Evolutionary conservation across 371 early-diverging fungal genomes (phyloP), one percentile per base, ranked within the genome.

Genomic region (Zopfochytrium polystomum): DNA sequence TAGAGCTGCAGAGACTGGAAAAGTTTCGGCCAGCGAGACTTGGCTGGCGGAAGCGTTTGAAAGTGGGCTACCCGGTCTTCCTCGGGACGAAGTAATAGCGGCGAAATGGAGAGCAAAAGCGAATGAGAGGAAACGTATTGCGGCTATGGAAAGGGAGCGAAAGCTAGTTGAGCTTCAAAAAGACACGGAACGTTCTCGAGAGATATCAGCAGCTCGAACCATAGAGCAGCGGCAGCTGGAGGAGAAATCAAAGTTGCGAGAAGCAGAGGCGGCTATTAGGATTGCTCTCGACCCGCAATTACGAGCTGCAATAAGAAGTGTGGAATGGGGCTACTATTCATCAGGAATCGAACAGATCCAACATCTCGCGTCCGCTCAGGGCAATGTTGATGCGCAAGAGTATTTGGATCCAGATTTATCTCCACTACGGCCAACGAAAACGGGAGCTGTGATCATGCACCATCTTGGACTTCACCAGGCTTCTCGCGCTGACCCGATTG

Each of bases 311-410:
- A 13, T 64, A 6, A 50, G 42, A 23, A 51, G 50, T 38, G 25
- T 64, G 9, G 47, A 52, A 18, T 52, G 51, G 45, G 64, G 64
- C 6, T 58, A 52, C 23, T 58, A 58, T 38, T 58, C 34, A 32
- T 4, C 55, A 13, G 55, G 6, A 23, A 43, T 59, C n/a, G 25
- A 47, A 20, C 48, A 55, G 27, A 20, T 27, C 1, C 29, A 22
- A 27, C 20, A 22, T 9, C 42, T 57, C 18, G 1, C 49, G 22
- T 47, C 18, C 2, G 38, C 31, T 59, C n/a, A 3, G 6, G 64
- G 58, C 20, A 33, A 64, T 49, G 35, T 35, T 1, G 58, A 58
- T 26, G 64, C 64, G 4, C 38, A 31, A 29, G 58, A 64, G 22
- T 64, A 32, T 22, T 15, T 58, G 13, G 58, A 64, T 42, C 58